Percentiles rank a stretch among this genome's conserved stretches.
These are phyloP conservation scores for Coemansia javaensis DNA, from an alignment of 192 early-diverging fungal genomes.

Conservation along the genomic window DNA sequence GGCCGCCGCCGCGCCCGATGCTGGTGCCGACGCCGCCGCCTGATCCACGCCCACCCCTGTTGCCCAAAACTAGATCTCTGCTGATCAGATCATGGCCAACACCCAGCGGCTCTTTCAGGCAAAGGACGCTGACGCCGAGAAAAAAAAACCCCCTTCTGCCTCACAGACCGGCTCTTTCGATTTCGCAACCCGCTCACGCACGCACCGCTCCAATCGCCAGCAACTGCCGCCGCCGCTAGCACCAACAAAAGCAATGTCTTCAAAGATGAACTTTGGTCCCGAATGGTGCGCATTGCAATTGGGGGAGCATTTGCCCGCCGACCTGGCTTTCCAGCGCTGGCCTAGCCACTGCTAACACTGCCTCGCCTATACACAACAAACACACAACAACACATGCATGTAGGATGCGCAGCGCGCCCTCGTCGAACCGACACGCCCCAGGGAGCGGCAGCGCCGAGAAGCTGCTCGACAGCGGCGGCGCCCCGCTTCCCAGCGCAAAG, in stretches of 20 bases:
- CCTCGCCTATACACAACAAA: not conserved
- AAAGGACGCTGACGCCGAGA: too few species aligned
- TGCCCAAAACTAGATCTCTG: too few species aligned
- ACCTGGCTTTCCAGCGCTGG: not conserved
- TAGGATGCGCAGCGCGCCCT: slow-evolving; percentile 46
- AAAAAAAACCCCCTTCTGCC: too few species aligned
- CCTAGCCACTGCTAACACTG: not conserved
- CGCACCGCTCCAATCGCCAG: too few species aligned
- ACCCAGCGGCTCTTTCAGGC: too few species aligned
- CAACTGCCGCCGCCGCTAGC: too few species aligned
- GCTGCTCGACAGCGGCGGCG: not conserved
- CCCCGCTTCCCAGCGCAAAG: not conserved
- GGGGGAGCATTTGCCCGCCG: not conserved
- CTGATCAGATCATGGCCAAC: too few species aligned
- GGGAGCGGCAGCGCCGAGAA: slow-evolving; percentile 5
- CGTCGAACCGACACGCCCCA: slow-evolving; percentile 10
- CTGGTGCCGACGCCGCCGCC: too few species aligned
- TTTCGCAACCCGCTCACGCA: too few species aligned
- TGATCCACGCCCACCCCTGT: too few species aligned
- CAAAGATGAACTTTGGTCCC: slow-evolving; percentile 76
- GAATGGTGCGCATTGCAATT: slow-evolving; percentile 61
- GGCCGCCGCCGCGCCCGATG: too few species aligned
- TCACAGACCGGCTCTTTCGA: too few species aligned
- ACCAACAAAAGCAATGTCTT: slow-evolving; percentile 36
- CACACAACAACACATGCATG: not conserved